Conservation (phyloP, 768 basidiomycete genomes). For the Leccinum incarnatum region DNA sequence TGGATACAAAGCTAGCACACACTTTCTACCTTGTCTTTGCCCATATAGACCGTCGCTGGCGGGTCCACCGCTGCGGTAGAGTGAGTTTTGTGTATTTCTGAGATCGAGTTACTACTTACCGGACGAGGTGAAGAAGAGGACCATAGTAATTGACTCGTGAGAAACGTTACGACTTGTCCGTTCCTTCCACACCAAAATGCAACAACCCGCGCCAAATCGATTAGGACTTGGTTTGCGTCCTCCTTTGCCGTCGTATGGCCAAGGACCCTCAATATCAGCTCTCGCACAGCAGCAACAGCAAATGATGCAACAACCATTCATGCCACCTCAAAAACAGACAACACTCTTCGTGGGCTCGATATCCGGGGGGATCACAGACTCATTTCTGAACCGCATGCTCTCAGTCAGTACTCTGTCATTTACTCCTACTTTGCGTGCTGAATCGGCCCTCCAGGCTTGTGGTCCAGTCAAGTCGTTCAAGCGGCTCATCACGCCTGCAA, state of each 20-base stretch:
- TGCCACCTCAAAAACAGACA: slow-evolving; percentile 70
- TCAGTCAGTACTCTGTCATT: slow-evolving; percentile 46
- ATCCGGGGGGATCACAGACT: slow-evolving; percentile 86
- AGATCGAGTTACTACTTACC: slow-evolving; percentile 25
- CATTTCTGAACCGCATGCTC: slow-evolving; percentile 75
- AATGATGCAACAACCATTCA: slow-evolving; percentile 54
- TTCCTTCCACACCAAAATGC: slow-evolving; percentile 42
- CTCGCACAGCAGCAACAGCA: slow-evolving; percentile 80
- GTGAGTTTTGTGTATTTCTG: neutral
- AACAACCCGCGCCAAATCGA: slow-evolving; percentile 70
- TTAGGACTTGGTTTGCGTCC: slow-evolving; percentile 88
- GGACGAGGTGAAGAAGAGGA: slow-evolving; percentile 60
- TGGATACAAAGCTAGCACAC: slow-evolving; percentile 29
- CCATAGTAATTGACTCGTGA: slow-evolving; percentile 39
- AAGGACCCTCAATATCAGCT: slow-evolving; percentile 89
- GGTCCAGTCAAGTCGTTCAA: slow-evolving; percentile 90
- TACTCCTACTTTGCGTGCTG: neutral
- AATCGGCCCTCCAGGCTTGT: slow-evolving; percentile 61
- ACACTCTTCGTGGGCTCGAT: slow-evolving; percentile 93
- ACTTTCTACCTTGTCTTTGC: slow-evolving; percentile 96
- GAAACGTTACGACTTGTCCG: neutral
- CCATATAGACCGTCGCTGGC: slow-evolving; percentile 83
- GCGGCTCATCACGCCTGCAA: slow-evolving; percentile 86
- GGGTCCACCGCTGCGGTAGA: slow-evolving; percentile 51
- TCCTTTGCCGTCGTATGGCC: slow-evolving; percentile 83